Base-by-base conservation (phyloP, 495 filamentous ascomycete genomes). In the Darksidea phi region DNA sequence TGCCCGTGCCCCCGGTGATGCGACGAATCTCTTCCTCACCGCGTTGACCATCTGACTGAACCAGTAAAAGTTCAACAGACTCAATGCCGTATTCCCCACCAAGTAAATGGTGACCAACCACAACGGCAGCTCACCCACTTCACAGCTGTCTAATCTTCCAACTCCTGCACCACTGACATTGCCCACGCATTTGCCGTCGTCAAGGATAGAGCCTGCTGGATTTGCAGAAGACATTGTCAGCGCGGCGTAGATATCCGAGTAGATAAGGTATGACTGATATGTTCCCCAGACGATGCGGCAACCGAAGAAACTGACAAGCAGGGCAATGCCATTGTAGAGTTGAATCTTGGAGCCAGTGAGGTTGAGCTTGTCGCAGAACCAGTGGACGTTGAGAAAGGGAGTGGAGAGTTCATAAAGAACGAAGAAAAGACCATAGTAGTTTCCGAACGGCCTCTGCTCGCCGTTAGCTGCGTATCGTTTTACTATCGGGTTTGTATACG, bases 291-390 rank as follows among this genome's bases (percentile, higher is more conserved):
- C 78, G 11, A 98, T 79, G 54, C 94, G 90, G 73, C 90, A 95
- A 71, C 73, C 80, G 78, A 95, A 93, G 79, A 98, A 98, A 38
- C 82, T 83, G 36, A 67, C 59, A 48, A 89, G 76, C 12, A 91
- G 80, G 54, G 81, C 66, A 71, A 92, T 83, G 67, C 91, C 91
- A 72, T 96, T 96, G 75, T 91, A 88, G 68, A 92, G 85, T 75
- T 96, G 91, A 45, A 80, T 64, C n/a, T 72, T 78, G 55, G 88
- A 88, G 38, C 94, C 94, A 20, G 94, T 97, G 80, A 94, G 87
- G 72, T 87, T 83, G 68, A 97, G 79, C 76, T 98, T 98, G 78
- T 98, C 94, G 70, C 88, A 91, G 82, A 98, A 98, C 93, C 94
- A 98, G 80, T 98, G 94, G 74, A 97, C 88, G 32, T 69, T 69